phyloP scores from a whole-genome alignment of 768 basidiomycete genomes.

The Mrakia hoshinonis region DNA sequence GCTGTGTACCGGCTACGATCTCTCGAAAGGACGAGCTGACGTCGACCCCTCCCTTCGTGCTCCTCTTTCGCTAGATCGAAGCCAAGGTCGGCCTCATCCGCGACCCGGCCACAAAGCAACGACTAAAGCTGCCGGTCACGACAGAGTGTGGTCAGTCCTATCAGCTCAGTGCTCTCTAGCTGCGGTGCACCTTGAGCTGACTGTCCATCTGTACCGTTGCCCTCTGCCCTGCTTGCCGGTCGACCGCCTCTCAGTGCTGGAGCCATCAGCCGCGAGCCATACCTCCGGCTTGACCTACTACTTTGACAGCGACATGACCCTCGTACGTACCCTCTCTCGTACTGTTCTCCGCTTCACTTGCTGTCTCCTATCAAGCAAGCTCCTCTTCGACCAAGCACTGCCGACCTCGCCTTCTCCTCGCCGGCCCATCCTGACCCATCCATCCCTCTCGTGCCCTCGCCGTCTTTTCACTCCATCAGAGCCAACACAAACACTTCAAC shows the following conservation, averaged over 20 bases:
- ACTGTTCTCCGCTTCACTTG: not conserved
- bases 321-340: constrained; percentile 49
- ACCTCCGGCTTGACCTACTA: not conserved
- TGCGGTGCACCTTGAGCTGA: no score
- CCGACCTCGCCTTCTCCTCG: no score
- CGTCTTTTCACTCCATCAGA: constrained; percentile 42
- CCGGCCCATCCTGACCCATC: not conserved
- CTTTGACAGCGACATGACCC: constrained; percentile 78
- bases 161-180: no score
- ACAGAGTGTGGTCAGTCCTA: constrained; percentile 70
- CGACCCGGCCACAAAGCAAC: constrained; percentile 51
- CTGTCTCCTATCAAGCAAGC: not conserved
- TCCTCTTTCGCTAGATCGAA: constrained; percentile 47
- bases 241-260: constrained; percentile 10
- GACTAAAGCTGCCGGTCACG: constrained; percentile 61
- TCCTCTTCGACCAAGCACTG: no score
- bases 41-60: not conserved
- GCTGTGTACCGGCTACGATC: not conserved
- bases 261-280: constrained; percentile 3
- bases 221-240: not conserved
- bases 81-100: constrained; percentile 75
- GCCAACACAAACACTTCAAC: constrained; percentile 82
- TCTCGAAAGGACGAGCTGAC: not conserved
- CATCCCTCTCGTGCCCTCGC: constrained; percentile 1
- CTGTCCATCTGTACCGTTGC: no score